phyloP scores from a whole-genome alignment of 108 stramenopile genomes.

The Aureococcus anophagefferens region DNA sequence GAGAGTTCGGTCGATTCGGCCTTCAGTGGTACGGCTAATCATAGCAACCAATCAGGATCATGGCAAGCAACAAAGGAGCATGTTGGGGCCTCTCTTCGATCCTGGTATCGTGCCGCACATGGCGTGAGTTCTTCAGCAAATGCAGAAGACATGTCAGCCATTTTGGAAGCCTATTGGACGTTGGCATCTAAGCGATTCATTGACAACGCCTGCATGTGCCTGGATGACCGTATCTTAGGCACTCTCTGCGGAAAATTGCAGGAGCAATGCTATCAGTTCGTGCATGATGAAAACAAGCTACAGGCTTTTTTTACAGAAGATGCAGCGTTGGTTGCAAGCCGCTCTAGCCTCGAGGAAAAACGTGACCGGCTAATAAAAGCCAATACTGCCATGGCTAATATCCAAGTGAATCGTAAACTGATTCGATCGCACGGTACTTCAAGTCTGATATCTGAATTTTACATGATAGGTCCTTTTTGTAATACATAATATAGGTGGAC shows the following conservation, averaged over 20 bases:
- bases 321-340: background rate
- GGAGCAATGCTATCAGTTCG: constrained; percentile 23
- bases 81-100: background rate
- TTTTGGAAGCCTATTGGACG: constrained; percentile 39
- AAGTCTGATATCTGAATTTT: too few relatives aligned
- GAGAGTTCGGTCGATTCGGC: constrained; percentile 22
- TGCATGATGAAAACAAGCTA: background rate
- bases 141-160: constrained; percentile 36
- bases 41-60: background rate
- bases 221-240: constrained; percentile 31
- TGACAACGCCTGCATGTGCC: constrained; percentile 38
- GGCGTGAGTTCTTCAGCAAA: constrained; percentile 35
- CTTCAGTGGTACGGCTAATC: background rate
- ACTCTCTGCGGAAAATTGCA: constrained; percentile 26
- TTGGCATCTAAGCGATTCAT: constrained; percentile 28
- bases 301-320: background rate
- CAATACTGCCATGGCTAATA: background rate
- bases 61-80: background rate
- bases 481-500: too few relatives aligned
- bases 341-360: background rate
- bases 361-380: background rate
- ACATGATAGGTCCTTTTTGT: background rate
- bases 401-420: background rate
- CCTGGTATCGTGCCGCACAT: constrained; percentile 23
- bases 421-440: background rate